Evolutionary conservation across 306 rosid genomes (phyloP), one percentile per base, ranked within the genome.

Genomic region (Benincasa hispida): DNA sequence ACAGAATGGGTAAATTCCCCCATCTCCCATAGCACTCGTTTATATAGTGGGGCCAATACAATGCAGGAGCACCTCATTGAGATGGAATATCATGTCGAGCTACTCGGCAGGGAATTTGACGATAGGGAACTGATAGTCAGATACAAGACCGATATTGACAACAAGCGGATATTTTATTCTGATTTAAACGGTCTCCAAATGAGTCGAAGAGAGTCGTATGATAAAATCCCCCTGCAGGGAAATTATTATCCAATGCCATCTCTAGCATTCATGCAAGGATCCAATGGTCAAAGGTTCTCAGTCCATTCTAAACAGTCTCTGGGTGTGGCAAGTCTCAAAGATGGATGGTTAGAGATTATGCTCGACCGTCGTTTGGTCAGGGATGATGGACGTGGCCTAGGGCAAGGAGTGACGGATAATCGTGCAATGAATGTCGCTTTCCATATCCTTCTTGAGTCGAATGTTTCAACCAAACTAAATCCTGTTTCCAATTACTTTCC

Each of bases 71-170:
- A 84, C 80, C 83, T 80, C 62, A 51, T 92, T 76, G 98, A 94
- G 86, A 94, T 92, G 95, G 99, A 94, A 79, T 94, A 92, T 81
- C 99, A 94, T 77, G 99, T 94, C 68, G 98, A 94, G 87, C 89
- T 94, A 79, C 77, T 84, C 69, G 87, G 87, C 53, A 77, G 75
- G 32, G 88, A 83, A 74, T 94, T 92, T 74, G 56, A 94, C 80
- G 93, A 94, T 81, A 94, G 7, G 84, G 99, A 94, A 75, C 82
- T 94, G 87, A 92, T 94, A 84, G 93, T 89, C 45, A 89, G 99
- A 76, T 94, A 89, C 77, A 89, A 85, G 85, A 94, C 99, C 2
- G 89, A 90, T 82, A 77, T 87, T 45, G 93, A 90, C 77, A 94
- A 81, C 93, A 90, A 88, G 65, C 88, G 78, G 82, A 73, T 94